phyloP scores from a whole-genome alignment of 176 grass and related monocot species.

The Urochloa ruziziensis region DNA sequence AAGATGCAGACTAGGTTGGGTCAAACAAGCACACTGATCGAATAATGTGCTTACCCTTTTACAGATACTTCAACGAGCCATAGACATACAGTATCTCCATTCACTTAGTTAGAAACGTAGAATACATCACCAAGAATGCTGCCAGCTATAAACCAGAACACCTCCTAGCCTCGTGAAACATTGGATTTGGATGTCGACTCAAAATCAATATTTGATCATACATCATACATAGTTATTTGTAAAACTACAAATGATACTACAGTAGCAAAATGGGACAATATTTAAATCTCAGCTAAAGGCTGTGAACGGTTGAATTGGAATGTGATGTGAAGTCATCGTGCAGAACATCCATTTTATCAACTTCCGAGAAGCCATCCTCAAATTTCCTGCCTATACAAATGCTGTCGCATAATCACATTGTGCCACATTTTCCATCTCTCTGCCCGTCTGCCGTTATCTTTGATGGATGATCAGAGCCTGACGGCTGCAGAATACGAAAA shows the following conservation, averaged over 20 bases:
- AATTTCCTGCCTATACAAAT: no score
- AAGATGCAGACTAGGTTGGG: background rate
- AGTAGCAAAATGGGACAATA: background rate
- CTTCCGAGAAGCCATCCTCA: conserved; percentile 68
- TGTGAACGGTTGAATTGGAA: background rate
- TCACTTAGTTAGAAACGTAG: background rate
- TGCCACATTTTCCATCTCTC: no score
- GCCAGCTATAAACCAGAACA: background rate
- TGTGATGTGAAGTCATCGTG: background rate
- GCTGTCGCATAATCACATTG: no score
- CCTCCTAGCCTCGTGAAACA: background rate
- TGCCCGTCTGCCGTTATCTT: no score
- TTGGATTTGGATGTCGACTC: no score
- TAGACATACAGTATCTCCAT: background rate
- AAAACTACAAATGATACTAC: background rate
- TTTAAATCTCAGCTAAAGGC: background rate
- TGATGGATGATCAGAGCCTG: no score
- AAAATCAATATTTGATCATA: background rate
- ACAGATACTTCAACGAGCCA: background rate
- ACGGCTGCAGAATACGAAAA: no score
- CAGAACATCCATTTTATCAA: conserved; percentile 29
- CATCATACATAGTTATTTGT: no score
- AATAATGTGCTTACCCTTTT: background rate
- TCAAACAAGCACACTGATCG: background rate
- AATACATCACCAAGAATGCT: background rate